Evolutionary conservation across 2,329 filamentous ascomycete species (phyloP), one percentile per base, ranked within the genome.

Genomic region (Byssoonygena ceratinophila): DNA sequence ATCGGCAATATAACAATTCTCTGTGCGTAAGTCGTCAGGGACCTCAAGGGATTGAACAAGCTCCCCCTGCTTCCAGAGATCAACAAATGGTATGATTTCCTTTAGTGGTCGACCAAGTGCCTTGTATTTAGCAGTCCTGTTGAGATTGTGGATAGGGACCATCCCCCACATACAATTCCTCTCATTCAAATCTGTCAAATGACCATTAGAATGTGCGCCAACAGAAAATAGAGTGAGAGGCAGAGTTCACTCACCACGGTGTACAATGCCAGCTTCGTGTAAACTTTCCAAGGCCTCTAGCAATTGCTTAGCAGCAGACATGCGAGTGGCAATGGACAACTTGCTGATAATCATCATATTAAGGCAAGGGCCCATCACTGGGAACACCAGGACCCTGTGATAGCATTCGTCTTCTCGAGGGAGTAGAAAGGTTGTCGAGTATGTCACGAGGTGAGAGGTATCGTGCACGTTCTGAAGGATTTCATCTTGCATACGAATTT

Each of bases 361-460:
- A 46, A 44, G 34, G 4, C 23, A 16, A 23, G 40, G 50, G 40
- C 51, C 54, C 5, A 1, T 11, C 8, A 51, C 27, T 1, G 41
- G 54, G 32, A 37, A 52, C 12, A 52, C 53, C 5, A 55, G 37
- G 8, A 48, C 48, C 11, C 37, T 6, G 23, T 55, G 41, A 34
- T 34, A 8, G n/a, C n/a, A 3, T 4, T 43, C 27, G 27, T 25
- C 20, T 34, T 25, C 20, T 34, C 39, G 39, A 43, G 39, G 40
- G 22, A 51, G 40, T 3, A 52, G 16, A 52, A 57, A 57, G 32
- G 51, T 54, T 9, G 34, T 45, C n/a, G 41, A 18, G 52, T 52
- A 53, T 34, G 39, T 43, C 11, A 51, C 34, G 52, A 57, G 51
- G 40, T 50, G 53, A 37, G 55, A 57, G n/a, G 43, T 54, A 52